Percentiles rank a stretch among this genome's conserved stretches.
Evolutionary conservation across 306 rosid genomes (phyloP).

Genomic region (Cyclanthera cordifolia): DNA sequence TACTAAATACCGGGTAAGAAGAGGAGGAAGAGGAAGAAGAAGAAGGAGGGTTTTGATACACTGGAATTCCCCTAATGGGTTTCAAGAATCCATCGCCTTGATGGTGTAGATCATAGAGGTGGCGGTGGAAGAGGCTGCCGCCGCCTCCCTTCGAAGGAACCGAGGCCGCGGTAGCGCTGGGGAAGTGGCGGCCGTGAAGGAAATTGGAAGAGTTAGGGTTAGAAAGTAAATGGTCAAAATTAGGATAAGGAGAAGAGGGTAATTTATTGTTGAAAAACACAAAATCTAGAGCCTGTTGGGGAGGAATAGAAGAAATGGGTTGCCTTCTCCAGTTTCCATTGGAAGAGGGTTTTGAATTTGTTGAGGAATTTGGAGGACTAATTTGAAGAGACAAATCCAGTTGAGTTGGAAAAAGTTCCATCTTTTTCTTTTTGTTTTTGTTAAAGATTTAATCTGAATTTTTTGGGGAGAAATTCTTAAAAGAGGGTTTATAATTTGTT

Average conservation of each 20-base stretch:
- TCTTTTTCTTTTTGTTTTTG: background rate
- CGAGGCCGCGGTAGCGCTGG: background rate
- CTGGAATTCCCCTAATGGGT: constrained; percentile 92
- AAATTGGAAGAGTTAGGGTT: constrained; percentile 23
- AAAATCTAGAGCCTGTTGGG: constrained; percentile 49
- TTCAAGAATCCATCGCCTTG: constrained; percentile 56
- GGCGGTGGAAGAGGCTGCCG: constrained; percentile 17
- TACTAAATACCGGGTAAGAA: background rate
- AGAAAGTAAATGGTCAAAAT: constrained; percentile 45
- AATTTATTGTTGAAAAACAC: constrained; percentile 66
- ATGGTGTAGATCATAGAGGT: constrained; percentile 23
- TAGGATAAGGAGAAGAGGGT: constrained; percentile 16
- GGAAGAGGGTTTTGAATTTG: constrained; percentile 37
- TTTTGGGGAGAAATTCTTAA: too few species aligned
- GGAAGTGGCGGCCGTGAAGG: constrained; percentile 5
- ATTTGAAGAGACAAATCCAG: constrained; percentile 95
- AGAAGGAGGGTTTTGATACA: constrained; percentile 55
- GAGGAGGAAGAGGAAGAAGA: too few species aligned
- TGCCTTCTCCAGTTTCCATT: constrained; percentile 67
- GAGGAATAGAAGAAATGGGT: background rate
- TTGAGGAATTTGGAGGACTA: constrained; percentile 89
- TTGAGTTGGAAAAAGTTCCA: constrained; percentile 95
- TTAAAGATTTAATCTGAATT: too few species aligned
- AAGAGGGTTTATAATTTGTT: too few species aligned
- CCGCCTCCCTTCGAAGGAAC: constrained; percentile 15